Conservation (phyloP, 2,329 filamentous ascomycete species). For the Fusarium siculi region DNA sequence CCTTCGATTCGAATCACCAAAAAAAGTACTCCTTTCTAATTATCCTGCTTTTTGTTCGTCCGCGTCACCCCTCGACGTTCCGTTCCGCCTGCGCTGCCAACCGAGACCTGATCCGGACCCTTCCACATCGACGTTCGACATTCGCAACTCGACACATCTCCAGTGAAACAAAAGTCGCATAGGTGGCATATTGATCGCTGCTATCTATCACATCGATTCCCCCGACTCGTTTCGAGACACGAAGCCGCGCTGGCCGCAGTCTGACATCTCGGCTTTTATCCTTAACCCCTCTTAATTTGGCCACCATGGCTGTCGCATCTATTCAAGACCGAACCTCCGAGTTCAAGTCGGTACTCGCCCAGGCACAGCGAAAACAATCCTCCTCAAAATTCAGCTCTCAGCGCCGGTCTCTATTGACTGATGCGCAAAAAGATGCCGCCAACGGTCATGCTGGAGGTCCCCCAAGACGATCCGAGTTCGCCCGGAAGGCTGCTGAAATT, state of each 20-base stretch:
- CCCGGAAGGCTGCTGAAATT: conserved; percentile 89
- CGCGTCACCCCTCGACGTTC: conserved; percentile 21
- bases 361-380: conserved; percentile 83
- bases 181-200: conserved; percentile 10
- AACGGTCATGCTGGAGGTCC: conserved; percentile 59
- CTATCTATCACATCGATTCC: neutral
- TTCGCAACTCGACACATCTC: conserved; percentile 3
- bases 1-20: conserved; percentile 8
- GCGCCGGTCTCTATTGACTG: conserved; percentile 81
- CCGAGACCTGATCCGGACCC: conserved; percentile 29
- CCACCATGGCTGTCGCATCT: conserved; percentile 72
- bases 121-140: conserved; percentile 17
- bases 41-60: conserved; percentile 27
- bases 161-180: conserved; percentile 14
- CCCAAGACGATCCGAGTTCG: conserved; percentile 86
- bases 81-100: conserved; percentile 18
- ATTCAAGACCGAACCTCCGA: conserved; percentile 97
- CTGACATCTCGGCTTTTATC: conserved; percentile 30
- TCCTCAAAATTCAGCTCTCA: conserved; percentile 81
- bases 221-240: conserved; percentile 28
- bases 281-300: conserved; percentile 26
- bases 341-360: conserved; percentile 89
- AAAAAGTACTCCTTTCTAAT: conserved; percentile 26
- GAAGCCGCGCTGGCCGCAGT: conserved; percentile 52
- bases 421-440: conserved; percentile 74